Percentiles rank a stretch among this genome's conserved stretches.
Evolutionary conservation across 106 monocot species (phyloP).

Genomic region (Dendrobium chrysotoxum): DNA sequence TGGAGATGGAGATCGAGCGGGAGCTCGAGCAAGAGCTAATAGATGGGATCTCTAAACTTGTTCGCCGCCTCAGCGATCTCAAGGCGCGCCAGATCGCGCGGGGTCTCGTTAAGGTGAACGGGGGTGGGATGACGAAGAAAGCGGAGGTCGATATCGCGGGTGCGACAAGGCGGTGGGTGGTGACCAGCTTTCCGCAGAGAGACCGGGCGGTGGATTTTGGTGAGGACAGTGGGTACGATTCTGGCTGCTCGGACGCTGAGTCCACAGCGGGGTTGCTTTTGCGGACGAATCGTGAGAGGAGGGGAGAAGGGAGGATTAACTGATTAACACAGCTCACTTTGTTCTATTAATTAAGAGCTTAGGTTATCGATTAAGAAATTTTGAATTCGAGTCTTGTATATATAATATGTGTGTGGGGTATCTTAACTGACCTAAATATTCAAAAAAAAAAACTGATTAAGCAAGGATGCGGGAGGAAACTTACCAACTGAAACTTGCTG

Average conservation of each 20-base stretch:
- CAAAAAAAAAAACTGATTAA: no score
- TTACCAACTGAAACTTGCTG: no score
- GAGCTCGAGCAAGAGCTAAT: constrained; percentile 13
- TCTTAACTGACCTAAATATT: no score
- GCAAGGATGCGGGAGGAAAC: no score
- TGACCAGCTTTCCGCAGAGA: background rate
- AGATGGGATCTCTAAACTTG: constrained; percentile 6
- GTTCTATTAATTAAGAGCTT: no score
- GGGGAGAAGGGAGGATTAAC: background rate
- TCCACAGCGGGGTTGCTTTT: background rate
- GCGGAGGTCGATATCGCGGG: background rate
- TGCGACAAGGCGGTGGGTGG: constrained; percentile 1
- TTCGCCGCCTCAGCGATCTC: constrained; percentile 8
- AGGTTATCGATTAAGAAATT: no score
- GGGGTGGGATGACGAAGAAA: background rate
- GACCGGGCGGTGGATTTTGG: background rate
- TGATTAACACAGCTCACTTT: no score
- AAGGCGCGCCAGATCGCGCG: constrained; percentile 9
- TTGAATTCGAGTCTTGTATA: no score
- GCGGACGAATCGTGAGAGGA: background rate
- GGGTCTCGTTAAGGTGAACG: background rate
- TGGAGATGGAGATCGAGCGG: constrained; percentile 8
- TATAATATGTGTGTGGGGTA: no score
- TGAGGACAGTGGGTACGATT: background rate
- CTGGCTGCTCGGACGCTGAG: background rate